Percentiles rank a stretch among this genome's conserved stretches.
Evolutionary conservation across 352 stramenopile species (phyloP).

Genomic region (Globisporangium orthogonon): DNA sequence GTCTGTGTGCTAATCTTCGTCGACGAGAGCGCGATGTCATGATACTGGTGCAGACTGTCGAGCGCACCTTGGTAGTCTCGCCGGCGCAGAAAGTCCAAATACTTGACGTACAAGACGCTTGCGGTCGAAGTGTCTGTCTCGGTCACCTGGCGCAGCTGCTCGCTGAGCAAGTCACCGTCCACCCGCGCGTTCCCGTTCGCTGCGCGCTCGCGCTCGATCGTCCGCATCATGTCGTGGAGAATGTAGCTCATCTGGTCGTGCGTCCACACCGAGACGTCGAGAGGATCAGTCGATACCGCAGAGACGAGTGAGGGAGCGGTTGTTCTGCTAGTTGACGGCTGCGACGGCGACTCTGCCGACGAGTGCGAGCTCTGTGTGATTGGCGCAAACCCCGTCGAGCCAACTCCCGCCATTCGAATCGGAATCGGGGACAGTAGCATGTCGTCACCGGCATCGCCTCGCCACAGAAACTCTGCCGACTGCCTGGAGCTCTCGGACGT

Average conservation of each 20-base stretch:
- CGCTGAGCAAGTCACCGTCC: constrained; percentile 3
- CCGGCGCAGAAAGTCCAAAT: constrained; percentile 75
- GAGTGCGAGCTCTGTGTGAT: constrained; percentile 3
- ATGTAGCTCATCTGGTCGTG: constrained; percentile 58
- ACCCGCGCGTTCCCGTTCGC: constrained; percentile 2
- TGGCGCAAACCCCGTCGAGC: constrained; percentile 2
- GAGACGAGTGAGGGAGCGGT: neutral
- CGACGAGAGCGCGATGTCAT: constrained; percentile 85
- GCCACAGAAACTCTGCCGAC: constrained; percentile 22
- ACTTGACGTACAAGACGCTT: constrained; percentile 79
- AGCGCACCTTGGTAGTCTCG: constrained; percentile 84
- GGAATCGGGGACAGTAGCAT: constrained; percentile 30
- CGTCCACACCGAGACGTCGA: constrained; percentile 33
- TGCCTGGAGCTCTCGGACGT: constrained; percentile 1
- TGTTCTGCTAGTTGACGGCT: neutral
- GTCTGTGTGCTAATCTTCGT: constrained; percentile 1
- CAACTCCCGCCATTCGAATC: neutral
- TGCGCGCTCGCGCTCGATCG: constrained; percentile 13
- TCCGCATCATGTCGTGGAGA: constrained; percentile 37
- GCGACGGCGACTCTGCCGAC: neutral
- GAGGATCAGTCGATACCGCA: constrained; percentile 11
- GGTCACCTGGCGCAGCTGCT: neutral
- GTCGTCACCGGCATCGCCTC: constrained; percentile 20
- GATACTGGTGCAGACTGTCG: constrained; percentile 90
- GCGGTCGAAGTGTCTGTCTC: constrained; percentile 21